A percentile compares a stretch with the other conserved stretches of the same genome.
phyloP scores from a whole-genome alignment of 805 yeast genomes.

The Lachancea sp. region DNA sequence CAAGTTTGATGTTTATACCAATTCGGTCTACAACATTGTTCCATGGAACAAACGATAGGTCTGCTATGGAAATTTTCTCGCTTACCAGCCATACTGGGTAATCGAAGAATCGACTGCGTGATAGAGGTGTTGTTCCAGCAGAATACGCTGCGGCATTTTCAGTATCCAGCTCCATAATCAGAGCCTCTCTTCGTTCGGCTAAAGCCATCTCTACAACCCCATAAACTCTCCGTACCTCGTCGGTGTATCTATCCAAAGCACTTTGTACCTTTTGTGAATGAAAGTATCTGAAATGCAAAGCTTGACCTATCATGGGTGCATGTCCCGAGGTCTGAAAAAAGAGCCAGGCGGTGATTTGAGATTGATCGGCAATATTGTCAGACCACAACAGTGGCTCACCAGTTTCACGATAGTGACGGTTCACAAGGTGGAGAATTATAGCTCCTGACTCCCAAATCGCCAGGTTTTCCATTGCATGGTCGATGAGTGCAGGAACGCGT shows the following conservation, averaged over 20 bases:
- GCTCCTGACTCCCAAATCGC: slow-evolving; percentile 96
- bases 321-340: slow-evolving; percentile 95
- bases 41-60: slow-evolving; percentile 92
- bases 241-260: slow-evolving; percentile 85
- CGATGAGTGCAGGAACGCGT: slow-evolving; percentile 89
- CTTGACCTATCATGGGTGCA: slow-evolving; percentile 98
- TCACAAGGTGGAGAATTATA: slow-evolving; percentile 73
- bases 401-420: slow-evolving; percentile 54
- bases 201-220: slow-evolving; percentile 93
- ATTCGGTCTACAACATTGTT: slow-evolving; percentile 90
- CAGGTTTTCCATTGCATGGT: slow-evolving; percentile 72
- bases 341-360: slow-evolving; percentile 81
- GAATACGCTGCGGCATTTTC: slow-evolving; percentile 84
- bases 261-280: slow-evolving; percentile 80
- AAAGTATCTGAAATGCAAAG: slow-evolving; percentile 86
- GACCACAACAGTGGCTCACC: slow-evolving; percentile 73
- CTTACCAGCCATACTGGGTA: slow-evolving; percentile 95
- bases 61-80: slow-evolving; percentile 77
- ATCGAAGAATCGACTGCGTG: slow-evolving; percentile 81
- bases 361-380: slow-evolving; percentile 67
- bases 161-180: slow-evolving; percentile 80
- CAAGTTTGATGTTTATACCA: slow-evolving; percentile 79
- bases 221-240: slow-evolving; percentile 87
- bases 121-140: slow-evolving; percentile 80
- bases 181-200: slow-evolving; percentile 85